Evolutionary conservation across 192 early-diverging fungal genomes (phyloP), one percentile per base, ranked within the genome.

Genomic region (Backusella macrospora): DNA sequence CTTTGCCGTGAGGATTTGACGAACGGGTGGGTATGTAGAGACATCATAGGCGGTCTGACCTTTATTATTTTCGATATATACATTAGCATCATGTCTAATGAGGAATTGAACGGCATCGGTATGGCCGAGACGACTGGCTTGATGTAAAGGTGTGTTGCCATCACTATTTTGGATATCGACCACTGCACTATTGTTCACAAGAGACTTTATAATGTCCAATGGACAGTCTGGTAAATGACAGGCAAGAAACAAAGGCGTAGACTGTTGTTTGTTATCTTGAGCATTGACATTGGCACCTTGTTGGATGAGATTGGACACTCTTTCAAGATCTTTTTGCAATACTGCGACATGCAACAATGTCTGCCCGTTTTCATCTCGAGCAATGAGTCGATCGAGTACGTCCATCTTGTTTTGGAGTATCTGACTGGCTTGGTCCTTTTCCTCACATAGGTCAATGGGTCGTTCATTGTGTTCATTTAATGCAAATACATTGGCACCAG

Each of bases 281-380:
- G 85, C 83, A 62, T 91, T 90, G 42, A 90, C 82, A n/a, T 92
- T 88, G 3, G 90, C 86, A 5, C 92, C 92, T 70, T 87, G 84
- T 67, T 87, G 78, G 37, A 93, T 76, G 7, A 93, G 76, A 5
- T 59, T 69, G 0, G 77, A 39, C 0, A 83, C 85, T 43, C 75
- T 79, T 45, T 83, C 83, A 45, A 83, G 71, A 16, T 90, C 84
- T 5, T 84, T 86, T 12, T 83, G 81, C 12, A 72, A 70, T 68
- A 82, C 85, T 0, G 83, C 76, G 7, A 74, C 74, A 47, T 88
- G 87, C 26, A 88, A 76, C 15, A 79, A 64, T 0, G 87, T 87
- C 39, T 84, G 82, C 15, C 85, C 85, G 13, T 86, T 81, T 23
- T 81, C 73, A 52, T 86, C 83, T 37, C 62, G 75, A 15, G 72